Base-by-base conservation (phyloP, 257 asterid species). In the Thymus mandschuricus region DNA sequence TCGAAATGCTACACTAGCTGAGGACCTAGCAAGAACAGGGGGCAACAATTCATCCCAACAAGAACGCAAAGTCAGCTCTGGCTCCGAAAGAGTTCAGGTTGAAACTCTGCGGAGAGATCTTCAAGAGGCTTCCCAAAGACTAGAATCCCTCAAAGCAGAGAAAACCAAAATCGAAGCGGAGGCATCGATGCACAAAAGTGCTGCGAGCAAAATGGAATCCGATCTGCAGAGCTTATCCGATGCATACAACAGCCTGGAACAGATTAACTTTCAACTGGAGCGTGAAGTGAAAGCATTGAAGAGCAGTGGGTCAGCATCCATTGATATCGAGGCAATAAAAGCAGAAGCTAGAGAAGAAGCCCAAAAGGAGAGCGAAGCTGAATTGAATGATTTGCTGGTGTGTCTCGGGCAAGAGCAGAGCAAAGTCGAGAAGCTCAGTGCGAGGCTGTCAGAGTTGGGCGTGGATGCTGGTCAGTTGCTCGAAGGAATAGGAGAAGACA, bases 341-440 rank as follows among this genome's bases (percentile, higher is more conserved):
- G 95, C 89, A 27, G 95, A 88, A 57, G 97, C 98, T 5, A 79
- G 87, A 67, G 96, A 89, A 80, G 98, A 91, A 86, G 99, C 97
- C 38, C 83, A 74, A 46, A 87, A 80, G 82, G 96, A 91, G 79
- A 94, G 97, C 21, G 99, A 94, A 82, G 89, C 84, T 46, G 99
- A 94, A 55, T 69, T 91, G 75, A 86, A 74, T 4, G 97, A 94
- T 76, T 84, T 94, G 88, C 82, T 94, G 0, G 97, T 94, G 33
- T 94, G 99, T 66, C 96, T 94, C 4, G 97, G 99, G 71, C 99
- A 94, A 81, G 99, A 94, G 64, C 99, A 94, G 80, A 94, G 92
- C 82, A 94, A 88, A 83, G 97, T 86, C 65, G 97, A 94, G 77
- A 89, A 72, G 81, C 97, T 94, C 11, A 81, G 90, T 68, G 82